Conservation (phyloP, 371 early-diverging fungal species). For the Rhizopus microsporus region DNA sequence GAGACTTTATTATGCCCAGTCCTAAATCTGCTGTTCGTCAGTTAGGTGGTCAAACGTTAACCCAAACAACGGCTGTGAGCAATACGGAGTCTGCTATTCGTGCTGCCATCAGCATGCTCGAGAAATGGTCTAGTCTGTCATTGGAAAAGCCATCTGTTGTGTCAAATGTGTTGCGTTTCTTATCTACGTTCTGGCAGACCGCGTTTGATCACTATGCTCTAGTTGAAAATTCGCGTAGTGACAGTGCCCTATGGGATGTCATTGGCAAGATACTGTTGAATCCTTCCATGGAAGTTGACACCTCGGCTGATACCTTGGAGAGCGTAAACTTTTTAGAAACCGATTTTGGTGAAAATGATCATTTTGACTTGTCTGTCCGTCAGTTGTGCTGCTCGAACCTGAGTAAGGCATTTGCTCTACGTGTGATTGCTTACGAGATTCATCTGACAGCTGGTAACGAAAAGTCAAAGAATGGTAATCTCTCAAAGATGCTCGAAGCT, state of each 20-base stretch:
- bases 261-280: slow-evolving; percentile 42
- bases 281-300: slow-evolving; percentile 16
- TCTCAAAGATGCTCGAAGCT: slow-evolving; percentile 16
- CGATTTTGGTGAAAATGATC: neutral
- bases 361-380: slow-evolving; percentile 20
- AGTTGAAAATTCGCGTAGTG: slow-evolving; percentile 47
- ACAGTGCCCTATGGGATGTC: slow-evolving; percentile 42
- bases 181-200: slow-evolving; percentile 50
- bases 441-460: slow-evolving; percentile 37
- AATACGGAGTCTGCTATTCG: slow-evolving; percentile 39
- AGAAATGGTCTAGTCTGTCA: slow-evolving; percentile 37
- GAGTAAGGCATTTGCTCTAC: slow-evolving; percentile 43
- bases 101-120: slow-evolving; percentile 37
- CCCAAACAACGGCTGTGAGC: neutral
- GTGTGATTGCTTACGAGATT: slow-evolving; percentile 42
- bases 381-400: slow-evolving; percentile 40
- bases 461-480: neutral
- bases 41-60: slow-evolving; percentile 39
- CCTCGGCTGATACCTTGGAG: neutral
- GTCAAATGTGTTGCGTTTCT: slow-evolving; percentile 41
- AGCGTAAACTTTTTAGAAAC: slow-evolving; percentile 9
- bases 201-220: slow-evolving; percentile 51
- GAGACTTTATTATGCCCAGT: slow-evolving; percentile 53
- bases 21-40: slow-evolving; percentile 54
- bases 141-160: slow-evolving; percentile 40